Percentiles rank a stretch among this genome's conserved stretches.
phyloP scores from a whole-genome alignment of 768 basidiomycete genomes.

The Rhodotorula sphaerocarpa region DNA sequence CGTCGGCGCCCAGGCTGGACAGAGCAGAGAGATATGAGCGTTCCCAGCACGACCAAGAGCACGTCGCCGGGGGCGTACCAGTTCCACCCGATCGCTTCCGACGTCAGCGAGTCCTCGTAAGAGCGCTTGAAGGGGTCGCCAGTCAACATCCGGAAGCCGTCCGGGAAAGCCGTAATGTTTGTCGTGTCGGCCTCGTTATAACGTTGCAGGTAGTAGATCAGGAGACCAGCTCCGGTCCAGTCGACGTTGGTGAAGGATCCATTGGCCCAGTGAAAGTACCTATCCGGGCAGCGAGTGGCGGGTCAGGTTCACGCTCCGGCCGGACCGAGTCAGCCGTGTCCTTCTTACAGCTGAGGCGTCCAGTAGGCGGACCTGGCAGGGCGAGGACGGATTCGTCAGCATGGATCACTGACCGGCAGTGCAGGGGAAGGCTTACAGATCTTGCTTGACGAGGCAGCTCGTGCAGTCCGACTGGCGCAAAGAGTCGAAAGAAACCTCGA shows the following conservation, averaged over 20 bases:
- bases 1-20: constrained; percentile 9
- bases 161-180: constrained; percentile 23
- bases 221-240: constrained; percentile 21
- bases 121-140: constrained; percentile 50
- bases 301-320: too few relatives aligned
- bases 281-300: constrained; percentile 29
- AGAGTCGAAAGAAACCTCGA: constrained; percentile 28
- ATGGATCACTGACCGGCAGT: constrained; percentile 28
- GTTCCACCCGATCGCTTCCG: constrained; percentile 46
- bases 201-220: constrained; percentile 41
- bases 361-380: constrained; percentile 3
- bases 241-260: constrained; percentile 38
- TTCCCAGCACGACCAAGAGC: neutral
- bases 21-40: neutral
- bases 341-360: constrained; percentile 6
- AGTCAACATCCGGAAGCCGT: constrained; percentile 45
- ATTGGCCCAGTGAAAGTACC: constrained; percentile 40
- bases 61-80: constrained; percentile 32
- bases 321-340: neutral
- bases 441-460: constrained; percentile 20
- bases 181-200: constrained; percentile 10
- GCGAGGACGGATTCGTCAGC: constrained; percentile 16
- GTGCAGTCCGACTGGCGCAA: constrained; percentile 38
- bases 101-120: constrained; percentile 49
- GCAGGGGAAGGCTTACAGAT: too few relatives aligned